These are phyloP conservation scores for Rhizopogon hawkerae DNA, from an alignment of 1,284 basidiomycete species.

Conservation along the genomic window DNA sequence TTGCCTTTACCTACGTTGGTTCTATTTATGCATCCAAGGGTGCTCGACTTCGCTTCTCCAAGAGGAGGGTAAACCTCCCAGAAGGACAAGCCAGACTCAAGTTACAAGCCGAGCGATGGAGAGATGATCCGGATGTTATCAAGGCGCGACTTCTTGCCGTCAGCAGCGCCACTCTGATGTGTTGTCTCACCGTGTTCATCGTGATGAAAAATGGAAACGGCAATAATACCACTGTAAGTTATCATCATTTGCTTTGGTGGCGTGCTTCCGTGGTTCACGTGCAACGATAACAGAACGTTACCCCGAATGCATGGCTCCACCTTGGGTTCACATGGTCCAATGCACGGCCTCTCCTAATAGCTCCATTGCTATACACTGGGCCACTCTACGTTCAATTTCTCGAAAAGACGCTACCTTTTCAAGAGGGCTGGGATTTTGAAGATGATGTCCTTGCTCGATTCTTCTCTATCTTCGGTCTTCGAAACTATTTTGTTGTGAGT, in stretches of 20 bases:
- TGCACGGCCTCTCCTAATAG: conserved; percentile 56
- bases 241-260: conserved; percentile 5
- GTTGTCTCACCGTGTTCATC: conserved; percentile 37
- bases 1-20: conserved; percentile 51
- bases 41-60: conserved; percentile 42
- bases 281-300: conserved; percentile 4
- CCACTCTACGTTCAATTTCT: conserved; percentile 68
- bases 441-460: conserved; percentile 35
- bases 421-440: conserved; percentile 43
- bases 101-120: conserved; percentile 38
- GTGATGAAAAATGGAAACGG: conserved; percentile 29
- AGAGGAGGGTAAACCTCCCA: conserved; percentile 19
- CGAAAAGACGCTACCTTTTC: conserved; percentile 51
- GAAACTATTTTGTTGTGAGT: conserved; percentile 77
- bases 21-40: conserved; percentile 55
- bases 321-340: conserved; percentile 19
- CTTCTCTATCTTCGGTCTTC: conserved; percentile 46
- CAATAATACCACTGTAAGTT: conserved; percentile 25
- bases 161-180: conserved; percentile 45
- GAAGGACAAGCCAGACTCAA: conserved; percentile 25
- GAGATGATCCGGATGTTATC: conserved; percentile 72
- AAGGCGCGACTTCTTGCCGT: conserved; percentile 57
- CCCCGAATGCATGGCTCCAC: conserved; percentile 11
- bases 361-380: conserved; percentile 76
- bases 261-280: not conserved